Evolutionary conservation across 2,329 filamentous ascomycete genomes (phyloP), one percentile per base, ranked within the genome.

Genomic region (Coniella vitis): DNA sequence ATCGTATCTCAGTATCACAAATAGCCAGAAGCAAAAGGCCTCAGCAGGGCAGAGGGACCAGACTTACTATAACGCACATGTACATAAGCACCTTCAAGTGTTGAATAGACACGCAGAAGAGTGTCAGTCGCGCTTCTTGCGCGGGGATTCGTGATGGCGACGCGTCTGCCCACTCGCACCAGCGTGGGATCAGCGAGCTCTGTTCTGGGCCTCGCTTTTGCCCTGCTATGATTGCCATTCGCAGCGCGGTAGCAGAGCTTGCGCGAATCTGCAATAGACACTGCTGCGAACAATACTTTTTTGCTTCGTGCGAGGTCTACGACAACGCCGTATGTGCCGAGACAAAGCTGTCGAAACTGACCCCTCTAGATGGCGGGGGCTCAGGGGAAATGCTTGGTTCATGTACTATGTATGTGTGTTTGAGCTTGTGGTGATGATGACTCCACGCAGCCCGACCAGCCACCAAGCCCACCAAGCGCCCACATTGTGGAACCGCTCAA

Each of bases 311-410:
- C 7, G 4, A n/a, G 14, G 16, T 40, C 25, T 29, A 10, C 25
- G 5, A 29, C 25, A 29, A 10, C 5, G 25, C 25, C 10, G 5
- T 29, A 29, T 10, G 5, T 10, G 25, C 10, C 20, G 38, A 16
- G 34, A 45, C 45, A 48, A 19, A 45, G 31, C 45, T 51, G 7
- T 22, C 20, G 35, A 17, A 14, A 46, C 31, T 9, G 47, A 32
- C 47, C 47, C 48, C 51, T 47, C 51, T 47, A 39, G 51, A 53
- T 53, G 47, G 51, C 37, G 43, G 51, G 47, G 47, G n/a, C 37
- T 25, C 31, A 22, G 32, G 29, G 51, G 47, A 12, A 37, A 42
- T 42, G 46, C 50, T 45, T 46, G 29, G 39, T 25, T 25, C 35
- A 34, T 47, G 37, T 29, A 10, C 25, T 29, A 34, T 47, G 37